Conservation (phyloP, 495 filamentous ascomycete species). For the Astrothelium subdiscretum region DNA sequence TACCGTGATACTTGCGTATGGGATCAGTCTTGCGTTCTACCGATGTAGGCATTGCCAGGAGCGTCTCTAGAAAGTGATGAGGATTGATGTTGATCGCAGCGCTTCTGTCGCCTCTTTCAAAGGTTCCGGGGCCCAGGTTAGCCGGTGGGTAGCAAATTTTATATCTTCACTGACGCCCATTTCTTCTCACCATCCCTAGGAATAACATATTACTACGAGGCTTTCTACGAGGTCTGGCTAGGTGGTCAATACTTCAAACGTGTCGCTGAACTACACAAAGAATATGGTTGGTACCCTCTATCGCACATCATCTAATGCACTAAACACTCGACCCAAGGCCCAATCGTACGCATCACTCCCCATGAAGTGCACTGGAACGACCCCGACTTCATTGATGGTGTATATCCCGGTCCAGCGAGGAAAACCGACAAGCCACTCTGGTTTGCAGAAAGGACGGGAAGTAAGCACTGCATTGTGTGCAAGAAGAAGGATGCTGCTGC, state of each 20-base stretch:
- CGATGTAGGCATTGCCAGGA: not conserved
- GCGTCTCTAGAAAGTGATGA: not conserved
- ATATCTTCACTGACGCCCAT: not conserved
- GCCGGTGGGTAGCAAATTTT: slow-evolving; percentile 2
- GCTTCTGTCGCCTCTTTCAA: slow-evolving; percentile 8
- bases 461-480: not conserved
- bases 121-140: slow-evolving; percentile 16
- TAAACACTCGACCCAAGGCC: not conserved
- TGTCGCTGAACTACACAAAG: slow-evolving; percentile 4
- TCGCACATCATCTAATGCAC: not conserved
- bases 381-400: not conserved
- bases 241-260: slow-evolving; percentile 10
- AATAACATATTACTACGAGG: slow-evolving; percentile 17
- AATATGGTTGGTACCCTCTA: slow-evolving; percentile 1
- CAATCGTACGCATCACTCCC: slow-evolving; percentile 10
- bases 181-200: not conserved
- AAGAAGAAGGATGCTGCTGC: not conserved
- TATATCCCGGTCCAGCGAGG: not conserved
- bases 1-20: not conserved
- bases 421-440: not conserved
- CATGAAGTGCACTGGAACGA: slow-evolving; percentile 6
- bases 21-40: slow-evolving; percentile 5
- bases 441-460: not conserved
- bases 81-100: not conserved
- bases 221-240: slow-evolving; percentile 18